These are phyloP conservation scores for Fusarium humuli DNA, from an alignment of 2,329 filamentous ascomycete genomes.

Conservation along the genomic window DNA sequence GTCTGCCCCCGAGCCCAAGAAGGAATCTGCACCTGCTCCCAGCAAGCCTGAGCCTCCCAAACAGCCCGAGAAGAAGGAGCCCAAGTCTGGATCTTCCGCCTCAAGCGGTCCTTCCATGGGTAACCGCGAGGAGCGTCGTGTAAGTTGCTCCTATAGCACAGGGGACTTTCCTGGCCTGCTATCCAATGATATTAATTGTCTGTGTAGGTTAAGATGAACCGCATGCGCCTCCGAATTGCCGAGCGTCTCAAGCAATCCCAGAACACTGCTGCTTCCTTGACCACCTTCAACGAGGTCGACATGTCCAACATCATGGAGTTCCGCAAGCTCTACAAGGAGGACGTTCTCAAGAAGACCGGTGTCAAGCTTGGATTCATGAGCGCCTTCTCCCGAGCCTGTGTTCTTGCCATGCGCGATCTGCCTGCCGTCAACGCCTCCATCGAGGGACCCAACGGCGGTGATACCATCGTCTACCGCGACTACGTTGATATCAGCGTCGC, in stretches of 20 bases:
- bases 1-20: conserved; percentile 50
- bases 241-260: conserved; percentile 99
- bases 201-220: conserved; percentile 96
- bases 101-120: conserved; percentile 63
- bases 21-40: conserved; percentile 46
- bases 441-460: conserved; percentile 92
- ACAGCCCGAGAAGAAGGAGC: conserved; percentile 46
- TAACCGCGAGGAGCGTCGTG: conserved; percentile 86
- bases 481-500: conserved; percentile 98
- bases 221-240: conserved; percentile 96
- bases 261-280: conserved; percentile 96
- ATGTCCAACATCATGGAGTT: conserved; percentile 99
- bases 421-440: conserved; percentile 96
- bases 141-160: conserved; percentile 59
- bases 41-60: conserved; percentile 42
- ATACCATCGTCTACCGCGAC: conserved; percentile 98
- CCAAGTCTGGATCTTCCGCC: conserved; percentile 37
- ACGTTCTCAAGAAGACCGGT: conserved; percentile 93
- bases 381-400: conserved; percentile 89
- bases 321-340: conserved; percentile 97
- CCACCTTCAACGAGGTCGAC: conserved; percentile 99
- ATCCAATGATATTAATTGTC: conserved; percentile 10
- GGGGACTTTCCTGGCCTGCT: neutral
- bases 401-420: conserved; percentile 94
- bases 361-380: conserved; percentile 99